Evolutionary conservation across 179 eudicot genomes (phyloP).

Genomic region (Pouteria campechiana): DNA sequence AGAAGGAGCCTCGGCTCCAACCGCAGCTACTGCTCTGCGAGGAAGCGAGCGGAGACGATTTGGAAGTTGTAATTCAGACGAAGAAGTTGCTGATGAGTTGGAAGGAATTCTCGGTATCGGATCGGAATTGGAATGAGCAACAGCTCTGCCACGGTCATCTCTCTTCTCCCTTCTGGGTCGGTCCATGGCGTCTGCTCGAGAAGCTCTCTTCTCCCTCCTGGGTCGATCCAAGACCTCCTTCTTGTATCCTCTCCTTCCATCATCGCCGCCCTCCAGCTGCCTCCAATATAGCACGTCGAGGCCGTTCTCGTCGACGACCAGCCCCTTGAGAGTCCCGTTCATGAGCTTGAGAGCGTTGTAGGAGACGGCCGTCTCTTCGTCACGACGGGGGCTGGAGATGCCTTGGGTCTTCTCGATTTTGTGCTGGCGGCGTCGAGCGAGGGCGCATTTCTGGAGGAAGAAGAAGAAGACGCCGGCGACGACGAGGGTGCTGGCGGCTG

Average conservation of each 20-base stretch:
- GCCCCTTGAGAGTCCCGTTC: constrained; percentile 46
- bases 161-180: constrained; percentile 11
- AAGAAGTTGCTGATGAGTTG: too few species aligned
- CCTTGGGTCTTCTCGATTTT: constrained; percentile 1
- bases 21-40: too few species aligned
- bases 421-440: constrained; percentile 3
- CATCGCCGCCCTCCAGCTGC: constrained; percentile 51
- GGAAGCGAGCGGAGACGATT: too few species aligned
- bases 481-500: constrained; percentile 54
- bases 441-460: constrained; percentile 13
- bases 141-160: constrained; percentile 1
- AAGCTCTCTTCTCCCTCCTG: constrained; percentile 10
- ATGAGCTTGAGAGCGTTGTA: constrained; percentile 30
- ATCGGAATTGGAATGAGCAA: too few species aligned
- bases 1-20: too few species aligned
- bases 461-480: constrained; percentile 49
- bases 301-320: constrained; percentile 84
- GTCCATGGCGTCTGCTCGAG: neutral
- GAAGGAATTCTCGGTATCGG: too few species aligned
- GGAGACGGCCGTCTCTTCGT: constrained; percentile 10
- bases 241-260: constrained; percentile 15
- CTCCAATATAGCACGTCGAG: constrained; percentile 84
- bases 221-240: constrained; percentile 23
- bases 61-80: too few species aligned
- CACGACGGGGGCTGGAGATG: constrained; percentile 17